Conservation (phyloP, 345 rosid species). For the Litchi chinensis region DNA sequence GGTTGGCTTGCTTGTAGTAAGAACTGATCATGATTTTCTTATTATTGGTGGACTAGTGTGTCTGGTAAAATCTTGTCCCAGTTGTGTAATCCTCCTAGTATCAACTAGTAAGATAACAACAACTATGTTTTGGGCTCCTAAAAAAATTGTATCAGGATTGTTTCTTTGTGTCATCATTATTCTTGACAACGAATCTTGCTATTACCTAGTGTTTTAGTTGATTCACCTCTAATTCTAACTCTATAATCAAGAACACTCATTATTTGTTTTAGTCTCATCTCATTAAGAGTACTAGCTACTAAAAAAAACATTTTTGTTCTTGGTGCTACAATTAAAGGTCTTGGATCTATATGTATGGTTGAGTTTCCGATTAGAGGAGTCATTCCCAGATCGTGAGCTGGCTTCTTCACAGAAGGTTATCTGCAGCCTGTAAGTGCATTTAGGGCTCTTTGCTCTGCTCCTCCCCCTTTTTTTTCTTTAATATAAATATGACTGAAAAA, state of each 20-base stretch:
- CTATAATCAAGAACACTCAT: neutral
- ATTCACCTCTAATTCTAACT: neutral
- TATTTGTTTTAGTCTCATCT: neutral
- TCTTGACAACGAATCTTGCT: neutral
- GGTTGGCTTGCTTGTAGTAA: too few relatives aligned
- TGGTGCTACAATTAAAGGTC: conserved; percentile 48
- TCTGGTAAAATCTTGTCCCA: neutral
- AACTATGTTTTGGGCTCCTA: neutral
- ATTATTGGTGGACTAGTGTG: neutral
- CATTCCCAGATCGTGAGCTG: conserved; percentile 77
- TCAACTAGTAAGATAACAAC: neutral
- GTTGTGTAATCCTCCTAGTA: neutral
- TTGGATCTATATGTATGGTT: conserved; percentile 93
- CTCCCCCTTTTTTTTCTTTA: too few relatives aligned
- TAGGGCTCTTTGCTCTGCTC: neutral
- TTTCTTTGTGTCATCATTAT: too few relatives aligned
- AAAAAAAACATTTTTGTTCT: conserved; percentile 1
- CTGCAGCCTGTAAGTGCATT: conserved; percentile 69
- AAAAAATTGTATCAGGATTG: neutral
- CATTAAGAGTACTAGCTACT: conserved; percentile 2
- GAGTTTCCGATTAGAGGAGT: conserved; percentile 80
- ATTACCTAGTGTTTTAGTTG: neutral
- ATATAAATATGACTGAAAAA: neutral
- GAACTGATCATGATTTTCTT: too few relatives aligned
- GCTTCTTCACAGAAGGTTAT: conserved; percentile 81